A percentile compares a stretch with the other conserved stretches of the same genome.
Conservation (phyloP, 2,329 filamentous ascomycete genomes). For the Epichloe gansuensis region DNA sequence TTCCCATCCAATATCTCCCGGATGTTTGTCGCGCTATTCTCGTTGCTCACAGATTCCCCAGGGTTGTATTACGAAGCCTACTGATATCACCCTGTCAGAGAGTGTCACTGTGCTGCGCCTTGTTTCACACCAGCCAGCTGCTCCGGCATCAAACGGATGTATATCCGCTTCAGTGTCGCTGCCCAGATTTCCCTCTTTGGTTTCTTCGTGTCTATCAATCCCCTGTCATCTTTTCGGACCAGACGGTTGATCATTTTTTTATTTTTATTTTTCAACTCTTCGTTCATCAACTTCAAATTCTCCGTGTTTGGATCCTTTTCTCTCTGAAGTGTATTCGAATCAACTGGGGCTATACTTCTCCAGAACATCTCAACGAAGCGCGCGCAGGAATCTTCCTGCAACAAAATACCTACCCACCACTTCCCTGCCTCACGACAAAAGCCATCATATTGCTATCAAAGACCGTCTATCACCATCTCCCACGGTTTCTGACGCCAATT, state of each 20-base stretch:
- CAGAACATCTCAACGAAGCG: too few species aligned
- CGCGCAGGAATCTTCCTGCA: too few species aligned
- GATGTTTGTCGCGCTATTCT: constrained; percentile 18
- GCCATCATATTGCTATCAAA: neutral
- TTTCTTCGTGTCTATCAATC: neutral
- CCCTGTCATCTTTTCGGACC: neutral
- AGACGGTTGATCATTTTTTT: neutral
- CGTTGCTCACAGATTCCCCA: constrained; percentile 30
- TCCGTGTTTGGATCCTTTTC: too few species aligned
- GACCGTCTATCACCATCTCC: too few species aligned
- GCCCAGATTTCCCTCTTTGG: neutral
- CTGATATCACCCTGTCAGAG: constrained; percentile 3
- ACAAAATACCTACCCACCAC: too few species aligned
- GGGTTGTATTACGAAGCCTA: constrained; percentile 34
- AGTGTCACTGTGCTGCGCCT: constrained; percentile 41
- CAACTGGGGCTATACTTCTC: too few species aligned
- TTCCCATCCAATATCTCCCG: constrained; percentile 7
- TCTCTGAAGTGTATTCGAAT: too few species aligned
- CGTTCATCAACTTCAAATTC: too few species aligned
- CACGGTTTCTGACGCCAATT: too few species aligned
- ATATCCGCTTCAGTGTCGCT: constrained; percentile 3
- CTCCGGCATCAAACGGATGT: constrained; percentile 15
- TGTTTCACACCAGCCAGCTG: constrained; percentile 31
- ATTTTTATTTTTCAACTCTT: too few species aligned
- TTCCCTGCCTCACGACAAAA: neutral